A percentile compares a stretch with the other conserved stretches of the same genome.
Conservation (phyloP, 2,329 filamentous ascomycete species). For the Sclerotinia subarctica region DNA sequence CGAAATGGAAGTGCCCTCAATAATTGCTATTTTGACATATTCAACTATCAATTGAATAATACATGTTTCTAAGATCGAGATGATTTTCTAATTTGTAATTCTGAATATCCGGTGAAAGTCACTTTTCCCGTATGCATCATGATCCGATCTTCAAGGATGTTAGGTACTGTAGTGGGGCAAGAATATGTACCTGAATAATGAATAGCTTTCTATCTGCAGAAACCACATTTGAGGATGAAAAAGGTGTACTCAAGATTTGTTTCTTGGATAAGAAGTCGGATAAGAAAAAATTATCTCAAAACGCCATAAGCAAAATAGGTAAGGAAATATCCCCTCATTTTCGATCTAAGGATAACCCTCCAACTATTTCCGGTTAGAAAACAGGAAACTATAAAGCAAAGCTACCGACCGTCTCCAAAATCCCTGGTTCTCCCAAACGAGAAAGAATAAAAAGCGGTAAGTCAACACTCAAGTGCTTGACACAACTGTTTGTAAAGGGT, state of each 20-base stretch:
- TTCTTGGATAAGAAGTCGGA: background rate
- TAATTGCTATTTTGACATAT: no score
- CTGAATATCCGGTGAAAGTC: background rate
- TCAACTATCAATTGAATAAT: no score
- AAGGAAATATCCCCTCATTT: background rate
- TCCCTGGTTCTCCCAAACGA: conserved; percentile 6
- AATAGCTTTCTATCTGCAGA: conserved; percentile 1
- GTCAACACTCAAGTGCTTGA: conserved; percentile 35
- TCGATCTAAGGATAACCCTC: conserved; percentile 5
- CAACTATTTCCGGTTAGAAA: conserved; percentile 2
- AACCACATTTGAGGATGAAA: background rate
- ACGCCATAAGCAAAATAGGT: background rate
- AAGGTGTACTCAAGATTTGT: background rate
- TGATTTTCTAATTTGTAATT: no score
- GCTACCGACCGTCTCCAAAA: conserved; percentile 19
- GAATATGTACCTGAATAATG: background rate
- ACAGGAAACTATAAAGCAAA: conserved; percentile 14
- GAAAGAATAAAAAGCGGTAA: conserved; percentile 25
- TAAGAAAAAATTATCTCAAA: background rate
- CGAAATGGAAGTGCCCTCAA: no score
- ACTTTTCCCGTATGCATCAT: conserved; percentile 3
- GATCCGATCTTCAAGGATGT: background rate
- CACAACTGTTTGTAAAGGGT: conserved; percentile 34
- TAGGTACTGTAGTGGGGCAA: background rate
- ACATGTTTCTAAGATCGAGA: no score